These are phyloP conservation scores for Trypanosoma brucei DNA, from an alignment of 208 protist species.

Conservation along the genomic window DNA sequence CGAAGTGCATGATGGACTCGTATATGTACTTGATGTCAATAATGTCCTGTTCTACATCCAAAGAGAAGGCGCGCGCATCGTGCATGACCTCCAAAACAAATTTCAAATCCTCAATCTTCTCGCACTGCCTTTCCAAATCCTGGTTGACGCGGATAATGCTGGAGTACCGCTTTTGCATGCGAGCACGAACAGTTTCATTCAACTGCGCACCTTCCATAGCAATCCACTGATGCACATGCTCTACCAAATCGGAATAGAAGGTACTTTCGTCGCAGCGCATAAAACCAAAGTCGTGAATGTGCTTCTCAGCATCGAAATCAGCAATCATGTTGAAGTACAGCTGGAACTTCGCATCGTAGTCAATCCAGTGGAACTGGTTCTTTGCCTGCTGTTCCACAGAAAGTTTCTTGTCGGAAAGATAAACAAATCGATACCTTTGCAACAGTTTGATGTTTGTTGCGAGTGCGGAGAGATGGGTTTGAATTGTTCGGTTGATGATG, in stretches of 20 bases:
- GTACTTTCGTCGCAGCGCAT: slow-evolving; percentile 89
- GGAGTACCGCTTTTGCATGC: slow-evolving; percentile 73
- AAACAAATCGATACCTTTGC: slow-evolving; percentile 91
- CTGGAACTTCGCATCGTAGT: slow-evolving; percentile 94
- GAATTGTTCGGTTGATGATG: slow-evolving; percentile 87
- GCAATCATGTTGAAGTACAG: slow-evolving; percentile 93
- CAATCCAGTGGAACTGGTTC: slow-evolving; percentile 91
- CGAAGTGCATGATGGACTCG: slow-evolving; percentile 91
- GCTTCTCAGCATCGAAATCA: slow-evolving; percentile 83
- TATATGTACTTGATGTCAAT: slow-evolving; percentile 94
- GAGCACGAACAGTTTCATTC: slow-evolving; percentile 78
- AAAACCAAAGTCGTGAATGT: slow-evolving; percentile 94
- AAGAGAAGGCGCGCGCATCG: slow-evolving; percentile 69
- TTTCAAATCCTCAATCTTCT: slow-evolving; percentile 96
- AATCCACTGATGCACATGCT: slow-evolving; percentile 93
- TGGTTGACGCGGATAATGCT: slow-evolving; percentile 79
- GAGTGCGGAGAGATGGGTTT: slow-evolving; percentile 87
- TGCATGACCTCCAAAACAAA: slow-evolving; percentile 93
- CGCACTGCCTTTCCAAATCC: slow-evolving; percentile 82
- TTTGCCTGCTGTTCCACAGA: slow-evolving; percentile 93
- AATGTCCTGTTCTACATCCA: slow-evolving; percentile 93
- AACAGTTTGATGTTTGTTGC: slow-evolving; percentile 92
- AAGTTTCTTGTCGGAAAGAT: slow-evolving; percentile 91
- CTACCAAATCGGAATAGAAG: slow-evolving; percentile 88
- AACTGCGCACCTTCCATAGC: slow-evolving; percentile 91